Base-by-base conservation (phyloP, 768 basidiomycete species). In the Termitomyces sp. region DNA sequence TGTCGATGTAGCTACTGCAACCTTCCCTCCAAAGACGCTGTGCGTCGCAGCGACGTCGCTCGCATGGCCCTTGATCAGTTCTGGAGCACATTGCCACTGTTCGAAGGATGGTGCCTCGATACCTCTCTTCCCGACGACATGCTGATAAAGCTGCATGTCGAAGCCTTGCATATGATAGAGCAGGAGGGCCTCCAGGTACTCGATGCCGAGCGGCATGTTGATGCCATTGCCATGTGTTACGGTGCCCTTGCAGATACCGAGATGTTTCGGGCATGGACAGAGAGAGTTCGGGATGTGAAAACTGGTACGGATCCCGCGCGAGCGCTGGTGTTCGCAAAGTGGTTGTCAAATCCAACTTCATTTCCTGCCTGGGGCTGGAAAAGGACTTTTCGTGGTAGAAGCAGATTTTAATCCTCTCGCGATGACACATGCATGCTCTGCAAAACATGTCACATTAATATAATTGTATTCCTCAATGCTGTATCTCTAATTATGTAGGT, bases 221-320 rank as follows among this genome's bases (percentile, higher is more conserved):
- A 79, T 51, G 67, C 63, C 5, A 71, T 79, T 28, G 75, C 75
- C 2, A 74, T 76, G 71, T 76, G 75, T 47, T 77, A 76, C 62
- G 78, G 76, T 1, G 76, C 75, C 10, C 62, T 79, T 18, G 67
- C 68, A 20, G 75, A 79, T 41, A 66, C 62, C 16, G 63, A 70
- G 32, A 70, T 70, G 55, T 79, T 79, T 56, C 66, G 63, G 50
- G 59, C 63, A 38, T 77, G 76, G 76, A 64, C 69, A 16, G 62
- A 61, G 50, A 61, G 63, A 35, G 75, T 70, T 32, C 65, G 69
- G 3, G 70, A 70, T 4, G 65, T 63, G 4, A 67, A 71, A 23
- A 63, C 61, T n/a, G 50, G 59, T 26, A 40, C 43, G 2, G 53
- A 61, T 30, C 61, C 60, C 14, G 67, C 69, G 38, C 66, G 70